Evolutionary conservation across 2,329 filamentous ascomycete species (phyloP).

Genomic region (Drechslerella coelobrocha): DNA sequence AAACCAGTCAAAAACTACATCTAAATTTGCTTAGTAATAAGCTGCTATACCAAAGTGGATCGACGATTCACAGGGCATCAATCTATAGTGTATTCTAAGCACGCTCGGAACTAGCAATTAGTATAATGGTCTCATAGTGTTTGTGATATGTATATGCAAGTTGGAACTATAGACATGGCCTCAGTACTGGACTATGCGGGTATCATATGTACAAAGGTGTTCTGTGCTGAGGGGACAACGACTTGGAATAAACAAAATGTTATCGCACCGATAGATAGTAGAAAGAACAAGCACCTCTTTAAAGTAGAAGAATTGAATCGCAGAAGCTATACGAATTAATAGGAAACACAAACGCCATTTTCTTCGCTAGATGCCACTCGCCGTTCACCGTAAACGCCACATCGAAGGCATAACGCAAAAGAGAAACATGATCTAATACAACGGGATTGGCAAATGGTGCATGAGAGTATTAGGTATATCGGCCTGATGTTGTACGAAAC

Average conservation of each 20-base stretch:
- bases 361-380: constrained; percentile 17
- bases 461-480: not conserved
- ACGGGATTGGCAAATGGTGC: not conserved
- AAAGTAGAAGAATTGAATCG: constrained; percentile 5
- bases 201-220: constrained; percentile 3
- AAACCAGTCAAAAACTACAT: too few relatives aligned
- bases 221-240: not conserved
- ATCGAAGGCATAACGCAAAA: constrained; percentile 24
- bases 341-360: constrained; percentile 29
- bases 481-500: too few relatives aligned
- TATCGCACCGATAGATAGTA: constrained; percentile 1
- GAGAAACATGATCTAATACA: constrained; percentile 5
- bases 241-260: not conserved
- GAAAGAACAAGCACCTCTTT: constrained; percentile 18
- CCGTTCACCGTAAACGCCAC: constrained; percentile 37
- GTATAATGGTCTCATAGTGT: not conserved
- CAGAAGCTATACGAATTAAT: not conserved
- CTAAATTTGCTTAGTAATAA: too few relatives aligned
- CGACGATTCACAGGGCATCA: too few relatives aligned
- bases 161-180: not conserved
- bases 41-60: too few relatives aligned
- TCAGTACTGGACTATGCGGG: not conserved
- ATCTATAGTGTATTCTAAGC: too few relatives aligned
- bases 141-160: not conserved
- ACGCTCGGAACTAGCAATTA: not conserved